Evolutionary conservation across 345 rosid species (phyloP).

Genomic region (Trapa incisa): DNA sequence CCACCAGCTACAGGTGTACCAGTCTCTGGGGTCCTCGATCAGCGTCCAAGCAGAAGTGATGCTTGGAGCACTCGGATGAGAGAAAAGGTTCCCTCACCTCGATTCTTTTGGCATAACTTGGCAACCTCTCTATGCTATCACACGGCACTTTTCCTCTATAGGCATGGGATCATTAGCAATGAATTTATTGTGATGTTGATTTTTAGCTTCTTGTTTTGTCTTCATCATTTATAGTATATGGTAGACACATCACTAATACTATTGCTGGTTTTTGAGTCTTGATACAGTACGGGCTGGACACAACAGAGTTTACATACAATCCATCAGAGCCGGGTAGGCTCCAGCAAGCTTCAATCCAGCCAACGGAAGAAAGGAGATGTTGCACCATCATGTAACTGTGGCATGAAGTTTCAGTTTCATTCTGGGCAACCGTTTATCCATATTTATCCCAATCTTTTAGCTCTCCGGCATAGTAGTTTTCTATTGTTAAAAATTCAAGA

Average conservation of each 20-base stretch:
- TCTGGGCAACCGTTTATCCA: neutral
- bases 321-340: constrained; percentile 31
- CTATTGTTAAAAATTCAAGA: neutral
- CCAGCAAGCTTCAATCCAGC: constrained; percentile 31
- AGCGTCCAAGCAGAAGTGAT: constrained; percentile 86
- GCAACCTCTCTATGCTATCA: neutral
- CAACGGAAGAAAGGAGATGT: constrained; percentile 27
- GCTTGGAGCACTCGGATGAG: constrained; percentile 99
- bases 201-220: neutral
- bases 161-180: neutral
- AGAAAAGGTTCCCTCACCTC: constrained; percentile 59
- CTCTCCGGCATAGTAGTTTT: neutral
- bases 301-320: constrained; percentile 40
- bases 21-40: constrained; percentile 64
- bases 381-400: constrained; percentile 33
- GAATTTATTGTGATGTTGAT: neutral
- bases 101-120: neutral
- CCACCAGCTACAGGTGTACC: constrained; percentile 70
- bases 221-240: neutral
- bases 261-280: neutral
- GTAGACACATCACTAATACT: neutral
- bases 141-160: neutral
- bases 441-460: neutral
- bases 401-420: neutral
- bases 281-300: constrained; percentile 40